phyloP scores from a whole-genome alignment of 2,329 filamentous ascomycete species.

The Drechslerella coelobrocha region DNA sequence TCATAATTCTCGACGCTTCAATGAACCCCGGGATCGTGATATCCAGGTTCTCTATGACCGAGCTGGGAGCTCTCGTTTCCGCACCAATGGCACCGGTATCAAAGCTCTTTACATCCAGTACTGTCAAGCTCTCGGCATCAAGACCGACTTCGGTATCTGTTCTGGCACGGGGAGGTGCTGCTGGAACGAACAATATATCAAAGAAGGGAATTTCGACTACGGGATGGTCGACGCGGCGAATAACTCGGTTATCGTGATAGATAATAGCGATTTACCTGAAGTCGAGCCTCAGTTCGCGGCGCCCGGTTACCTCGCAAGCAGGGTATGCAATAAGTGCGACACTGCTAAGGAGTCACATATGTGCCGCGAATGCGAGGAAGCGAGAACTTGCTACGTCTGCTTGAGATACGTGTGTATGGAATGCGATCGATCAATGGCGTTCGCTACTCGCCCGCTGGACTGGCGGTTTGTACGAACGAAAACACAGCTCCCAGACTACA shows the following conservation, averaged over 20 bases:
- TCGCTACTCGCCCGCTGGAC: constrained; percentile 39
- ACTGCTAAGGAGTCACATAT: constrained; percentile 22
- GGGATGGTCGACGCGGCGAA: constrained; percentile 36
- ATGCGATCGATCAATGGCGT: constrained; percentile 42
- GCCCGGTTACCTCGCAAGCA: constrained; percentile 26
- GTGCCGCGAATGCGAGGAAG: constrained; percentile 49
- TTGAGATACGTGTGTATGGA: constrained; percentile 42
- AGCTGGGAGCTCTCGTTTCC: constrained; percentile 45
- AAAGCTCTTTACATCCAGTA: constrained; percentile 39
- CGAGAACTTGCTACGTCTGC: constrained; percentile 46
- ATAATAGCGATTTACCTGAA: background rate
- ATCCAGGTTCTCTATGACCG: constrained; percentile 41
- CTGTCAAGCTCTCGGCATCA: constrained; percentile 31
- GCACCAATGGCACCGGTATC: constrained; percentile 37
- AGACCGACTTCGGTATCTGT: constrained; percentile 40
- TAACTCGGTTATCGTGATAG: background rate
- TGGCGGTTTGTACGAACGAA: constrained; percentile 42
- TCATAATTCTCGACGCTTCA: constrained; percentile 37
- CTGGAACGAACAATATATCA: constrained; percentile 46
- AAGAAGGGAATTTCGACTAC: constrained; percentile 49
- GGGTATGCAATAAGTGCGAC: constrained; percentile 29
- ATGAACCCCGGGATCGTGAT: constrained; percentile 40
- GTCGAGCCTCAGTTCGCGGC: constrained; percentile 38
- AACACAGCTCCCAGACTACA: constrained; percentile 20
- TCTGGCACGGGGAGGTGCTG: constrained; percentile 22